Base-by-base conservation (phyloP, 768 basidiomycete species). In the Boletus patriciae region DNA sequence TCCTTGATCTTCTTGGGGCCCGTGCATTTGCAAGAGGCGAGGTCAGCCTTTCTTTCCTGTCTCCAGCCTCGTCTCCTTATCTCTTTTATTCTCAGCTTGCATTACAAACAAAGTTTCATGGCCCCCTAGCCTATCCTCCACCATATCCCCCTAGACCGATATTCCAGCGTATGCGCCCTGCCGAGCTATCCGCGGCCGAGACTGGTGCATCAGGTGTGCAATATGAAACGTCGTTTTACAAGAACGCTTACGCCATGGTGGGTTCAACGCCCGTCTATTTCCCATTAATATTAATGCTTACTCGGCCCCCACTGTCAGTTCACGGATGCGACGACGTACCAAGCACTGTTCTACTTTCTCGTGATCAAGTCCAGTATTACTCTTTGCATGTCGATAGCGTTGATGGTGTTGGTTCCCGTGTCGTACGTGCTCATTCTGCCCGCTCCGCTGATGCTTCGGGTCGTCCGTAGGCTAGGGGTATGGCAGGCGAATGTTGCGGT, bases 401-500 rank as follows among this genome's bases (percentile, higher is more conserved):
- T 90, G 48, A 38, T 89, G 16, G 71, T 81, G 15, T 58, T 89
- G 54, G 81, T 85, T 23, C 73, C 90, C 0, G 78, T 87, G 2
- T 73, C 81, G 18, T 72, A 89, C 12, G 70, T 80, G 29, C 76
- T 90, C 3, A 69, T 92, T 7, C 54, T 88, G 18, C 87, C 90
- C 11, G 86, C 85, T 0, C 91, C 90, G 2, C 75, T 85, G 25
- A 78, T 84, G 57, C 73, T 93, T 33, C 76, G 90, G 42, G 78
- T 85, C 6, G 82, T 85, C 13, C 78, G 87, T 51, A 77, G 77
- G 62, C 66, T 93, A 23, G 90, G 90, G 9, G 78, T 83, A 8
- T 93, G 91, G 91, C 90, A 93, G 74, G 90, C 90, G 40, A 86
- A 87, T 62, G 76, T 92, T 38, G 90, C 90, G 2, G 78, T 93